A percentile compares a stretch with the other conserved stretches of the same genome.
These are phyloP conservation scores for Aspergillus nanangensis DNA, from an alignment of 495 filamentous ascomycete genomes.

Conservation along the genomic window DNA sequence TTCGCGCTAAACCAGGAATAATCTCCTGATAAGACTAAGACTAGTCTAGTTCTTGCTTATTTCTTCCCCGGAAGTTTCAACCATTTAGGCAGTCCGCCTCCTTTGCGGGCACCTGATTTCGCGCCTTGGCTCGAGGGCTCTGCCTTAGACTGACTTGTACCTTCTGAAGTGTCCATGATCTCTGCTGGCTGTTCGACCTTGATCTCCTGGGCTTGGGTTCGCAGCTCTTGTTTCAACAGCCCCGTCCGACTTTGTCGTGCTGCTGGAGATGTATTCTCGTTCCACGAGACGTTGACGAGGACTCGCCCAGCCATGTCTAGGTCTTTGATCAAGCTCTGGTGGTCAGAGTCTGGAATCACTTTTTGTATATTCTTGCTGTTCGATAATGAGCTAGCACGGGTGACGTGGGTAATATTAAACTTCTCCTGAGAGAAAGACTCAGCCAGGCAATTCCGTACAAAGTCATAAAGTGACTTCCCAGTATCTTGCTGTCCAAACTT, in stretches of 20 bases:
- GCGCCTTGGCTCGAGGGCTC: constrained; percentile 23
- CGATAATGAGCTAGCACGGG: constrained; percentile 9
- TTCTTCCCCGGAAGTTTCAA: constrained; percentile 62
- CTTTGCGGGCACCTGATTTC: constrained; percentile 44
- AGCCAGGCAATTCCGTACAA: constrained; percentile 48
- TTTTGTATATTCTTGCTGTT: constrained; percentile 21
- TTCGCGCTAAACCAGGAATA: no score
- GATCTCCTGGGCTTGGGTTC: constrained; percentile 62
- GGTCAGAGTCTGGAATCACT: constrained; percentile 41
- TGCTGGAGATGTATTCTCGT: constrained; percentile 49
- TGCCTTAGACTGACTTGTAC: constrained; percentile 19
- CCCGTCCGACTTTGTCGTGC: constrained; percentile 27
- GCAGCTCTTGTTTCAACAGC: constrained; percentile 63
- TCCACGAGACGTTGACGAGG: constrained; percentile 77
- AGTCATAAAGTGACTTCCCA: constrained; percentile 60
- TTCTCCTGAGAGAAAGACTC: constrained; percentile 33
- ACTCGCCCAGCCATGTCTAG: constrained; percentile 65
- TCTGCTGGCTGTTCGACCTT: constrained; percentile 47
- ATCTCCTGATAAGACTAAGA: no score
- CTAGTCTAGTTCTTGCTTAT: no score
- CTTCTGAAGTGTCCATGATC: constrained; percentile 38
- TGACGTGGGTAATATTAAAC: constrained; percentile 46
- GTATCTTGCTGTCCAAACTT: constrained; percentile 61
- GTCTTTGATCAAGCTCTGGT: constrained; percentile 62
- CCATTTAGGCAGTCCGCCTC: constrained; percentile 60